phyloP scores from a whole-genome alignment of 2,329 filamentous ascomycete genomes.

The Alternaria gaisen region DNA sequence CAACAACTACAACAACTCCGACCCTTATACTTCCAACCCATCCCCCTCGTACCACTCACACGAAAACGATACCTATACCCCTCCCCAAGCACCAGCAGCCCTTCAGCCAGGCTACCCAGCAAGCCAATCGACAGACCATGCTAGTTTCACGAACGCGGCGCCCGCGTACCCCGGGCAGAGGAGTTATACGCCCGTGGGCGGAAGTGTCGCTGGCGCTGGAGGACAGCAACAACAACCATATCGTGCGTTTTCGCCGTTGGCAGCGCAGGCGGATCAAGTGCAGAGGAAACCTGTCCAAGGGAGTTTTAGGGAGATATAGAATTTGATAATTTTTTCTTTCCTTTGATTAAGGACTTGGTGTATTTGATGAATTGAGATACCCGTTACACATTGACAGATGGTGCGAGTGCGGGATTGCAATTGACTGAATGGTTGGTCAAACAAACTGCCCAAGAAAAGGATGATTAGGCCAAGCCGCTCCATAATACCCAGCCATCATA shows the following conservation, averaged over 20 bases:
- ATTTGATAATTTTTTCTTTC: background rate
- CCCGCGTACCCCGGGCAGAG: slow-evolving; percentile 13
- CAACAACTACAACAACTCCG: background rate
- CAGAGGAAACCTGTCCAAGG: slow-evolving; percentile 4
- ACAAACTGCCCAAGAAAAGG: too few relatives aligned
- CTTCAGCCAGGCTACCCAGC: background rate
- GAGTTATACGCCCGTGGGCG: slow-evolving; percentile 10
- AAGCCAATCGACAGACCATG: background rate
- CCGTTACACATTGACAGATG: too few relatives aligned
- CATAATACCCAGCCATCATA: too few relatives aligned
- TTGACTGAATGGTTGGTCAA: too few relatives aligned
- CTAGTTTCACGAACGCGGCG: background rate
- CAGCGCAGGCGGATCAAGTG: background rate
- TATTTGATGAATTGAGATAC: too few relatives aligned
- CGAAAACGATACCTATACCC: background rate
- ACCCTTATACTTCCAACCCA: background rate
- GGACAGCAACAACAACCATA: slow-evolving; percentile 1
- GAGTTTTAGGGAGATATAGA: slow-evolving; percentile 14
- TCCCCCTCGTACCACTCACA: slow-evolving; percentile 6
- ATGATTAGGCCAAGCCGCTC: too few relatives aligned
- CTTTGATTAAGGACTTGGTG: too few relatives aligned
- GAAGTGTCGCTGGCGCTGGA: background rate
- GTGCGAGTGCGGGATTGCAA: too few relatives aligned
- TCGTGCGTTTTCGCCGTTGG: slow-evolving; percentile 13
- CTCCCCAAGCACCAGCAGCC: slow-evolving; percentile 3